A percentile compares a stretch with the other conserved stretches of the same genome.
Conservation (phyloP, 495 filamentous ascomycete species). For the Aspergillus bertholletiae region DNA sequence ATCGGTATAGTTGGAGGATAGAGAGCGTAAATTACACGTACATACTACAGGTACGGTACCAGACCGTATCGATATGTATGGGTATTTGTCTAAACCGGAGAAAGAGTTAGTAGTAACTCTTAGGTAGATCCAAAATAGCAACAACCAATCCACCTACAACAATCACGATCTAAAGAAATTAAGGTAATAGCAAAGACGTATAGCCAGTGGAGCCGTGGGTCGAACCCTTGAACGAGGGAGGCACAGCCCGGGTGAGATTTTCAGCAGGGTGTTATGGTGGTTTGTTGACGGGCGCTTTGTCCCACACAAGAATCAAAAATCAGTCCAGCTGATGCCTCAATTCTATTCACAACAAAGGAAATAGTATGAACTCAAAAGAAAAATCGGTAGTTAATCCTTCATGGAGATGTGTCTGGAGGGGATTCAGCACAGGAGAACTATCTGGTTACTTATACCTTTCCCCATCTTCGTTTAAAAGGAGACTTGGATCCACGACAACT, state of each 20-base stretch:
- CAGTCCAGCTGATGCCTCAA: not conserved
- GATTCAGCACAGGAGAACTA: not conserved
- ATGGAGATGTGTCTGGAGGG: not conserved
- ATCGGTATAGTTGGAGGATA: too few relatives aligned
- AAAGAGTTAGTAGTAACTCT: not conserved
- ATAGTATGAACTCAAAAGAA: not conserved
- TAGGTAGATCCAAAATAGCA: constrained; percentile 12
- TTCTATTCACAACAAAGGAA: constrained; percentile 1
- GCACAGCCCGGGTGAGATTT: not conserved
- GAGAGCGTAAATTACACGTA: too few relatives aligned
- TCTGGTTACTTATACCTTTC: not conserved
- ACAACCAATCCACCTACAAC: constrained; percentile 1
- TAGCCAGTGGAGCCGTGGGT: too few relatives aligned
- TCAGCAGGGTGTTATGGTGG: not conserved
- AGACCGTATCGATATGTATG: constrained; percentile 7
- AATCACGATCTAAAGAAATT: not conserved
- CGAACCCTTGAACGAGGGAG: too few relatives aligned
- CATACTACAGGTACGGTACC: constrained; percentile 6
- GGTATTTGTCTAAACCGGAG: not conserved
- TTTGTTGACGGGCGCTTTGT: not conserved
- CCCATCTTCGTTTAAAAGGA: not conserved
- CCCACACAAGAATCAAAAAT: not conserved
- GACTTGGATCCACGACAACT: not conserved
- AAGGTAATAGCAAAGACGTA: too few relatives aligned
- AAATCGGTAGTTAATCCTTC: not conserved